Base-by-base conservation (phyloP, 1,284 basidiomycete genomes). In the Veloporphyrellus conicus region DNA sequence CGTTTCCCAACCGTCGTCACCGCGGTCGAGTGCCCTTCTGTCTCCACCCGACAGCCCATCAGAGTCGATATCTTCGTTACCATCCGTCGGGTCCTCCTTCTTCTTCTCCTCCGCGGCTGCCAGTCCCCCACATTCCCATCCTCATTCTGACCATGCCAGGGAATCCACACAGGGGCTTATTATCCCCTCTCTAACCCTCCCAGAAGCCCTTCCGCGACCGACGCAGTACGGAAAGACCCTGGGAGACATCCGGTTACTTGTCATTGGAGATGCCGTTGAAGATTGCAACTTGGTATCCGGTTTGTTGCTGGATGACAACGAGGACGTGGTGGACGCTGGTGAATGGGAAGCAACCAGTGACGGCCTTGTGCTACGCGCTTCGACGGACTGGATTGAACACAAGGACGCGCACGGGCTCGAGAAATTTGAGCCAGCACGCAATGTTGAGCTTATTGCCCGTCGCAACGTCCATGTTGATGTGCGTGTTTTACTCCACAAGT, bases 21-120 rank as follows among this genome's bases (percentile, higher is more conserved):
- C 75, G 8, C 68, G 68, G 50, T 75, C 74, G 20, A 71, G 71
- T 45, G 60, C 68, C 3, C 66, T 71, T 32, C 74, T 76, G 23
- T 79, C 79, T 4, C 75, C 77, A 1, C 76, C 78, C 32, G 72
- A 76, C 60, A 84, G 81, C 52, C 81, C 75, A 22, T 71, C 72
- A n/a, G 76, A 71, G 47, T 85, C 82, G 3, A 70, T 82, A 38
- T 85, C 84, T 1, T 87, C 84, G 6, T 70, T 85, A 12, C 84
- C 84, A 1, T 86, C 83, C 1, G 77, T 84, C 9, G 77, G 79
- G n/a, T 86, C 83, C 1, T 84, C 82, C 1, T 84, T 84, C 71
- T 83, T 87, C 68, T 85, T 85, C 69, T 84, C 82, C 39, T 84
- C 82, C 9, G 79, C 75, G 0, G 77, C 82, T 9, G 77, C 76